Evolutionary conservation across 73 alveolate genomes (phyloP).

Genomic region (Uronychia binucleata): DNA sequence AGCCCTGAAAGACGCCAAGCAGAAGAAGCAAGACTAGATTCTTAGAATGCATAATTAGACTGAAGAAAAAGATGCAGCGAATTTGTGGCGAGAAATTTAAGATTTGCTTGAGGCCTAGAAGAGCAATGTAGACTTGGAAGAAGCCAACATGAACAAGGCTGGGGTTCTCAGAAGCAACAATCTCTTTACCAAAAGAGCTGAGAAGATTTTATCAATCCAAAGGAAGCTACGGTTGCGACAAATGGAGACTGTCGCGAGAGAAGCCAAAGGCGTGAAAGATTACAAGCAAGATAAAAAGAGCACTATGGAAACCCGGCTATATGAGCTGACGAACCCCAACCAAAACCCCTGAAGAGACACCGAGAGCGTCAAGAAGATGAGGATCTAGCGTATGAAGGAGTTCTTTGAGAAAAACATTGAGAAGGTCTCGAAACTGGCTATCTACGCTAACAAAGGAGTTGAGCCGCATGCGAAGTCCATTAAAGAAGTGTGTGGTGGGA

Average conservation of each 20-base stretch:
- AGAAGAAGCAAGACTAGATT: neutral
- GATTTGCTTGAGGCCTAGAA: neutral
- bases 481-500: neutral
- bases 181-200: too few species aligned
- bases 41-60: neutral
- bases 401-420: neutral
- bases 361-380: neutral
- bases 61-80: neutral
- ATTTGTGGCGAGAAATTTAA: neutral
- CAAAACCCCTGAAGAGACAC: neutral
- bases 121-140: neutral
- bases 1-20: neutral
- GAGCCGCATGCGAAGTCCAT: neutral
- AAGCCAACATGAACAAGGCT: neutral
- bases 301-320: neutral
- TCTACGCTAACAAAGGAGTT: neutral
- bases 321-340: neutral
- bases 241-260: too few species aligned
- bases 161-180: too few species aligned
- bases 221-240: too few species aligned
- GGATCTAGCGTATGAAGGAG: neutral
- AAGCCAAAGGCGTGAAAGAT: too few species aligned
- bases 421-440: neutral
- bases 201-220: too few species aligned
- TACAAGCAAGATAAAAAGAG: neutral